Percentiles rank a stretch among this genome's conserved stretches.
Conservation (phyloP, 345 rosid species). For the Capsella bursapastoris region DNA sequence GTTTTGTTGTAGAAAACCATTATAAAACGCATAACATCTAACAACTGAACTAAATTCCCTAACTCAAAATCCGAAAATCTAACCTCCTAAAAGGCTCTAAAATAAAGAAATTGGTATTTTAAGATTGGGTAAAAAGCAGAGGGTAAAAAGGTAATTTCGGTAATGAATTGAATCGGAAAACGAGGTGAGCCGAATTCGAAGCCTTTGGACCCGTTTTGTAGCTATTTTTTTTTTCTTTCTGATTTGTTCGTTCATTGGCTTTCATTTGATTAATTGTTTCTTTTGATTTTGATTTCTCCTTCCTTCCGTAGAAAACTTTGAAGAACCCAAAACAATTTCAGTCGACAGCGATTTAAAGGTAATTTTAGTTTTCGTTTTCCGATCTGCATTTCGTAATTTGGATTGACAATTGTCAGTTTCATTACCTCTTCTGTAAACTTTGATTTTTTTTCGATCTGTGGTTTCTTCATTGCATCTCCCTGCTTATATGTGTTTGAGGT, state of each 20-base stretch:
- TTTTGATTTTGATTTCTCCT: neutral
- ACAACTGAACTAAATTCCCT: too few relatives aligned
- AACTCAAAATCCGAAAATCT: too few relatives aligned
- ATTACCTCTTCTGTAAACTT: neutral
- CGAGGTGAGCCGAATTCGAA: slow-evolving; percentile 35
- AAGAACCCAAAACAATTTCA: neutral
- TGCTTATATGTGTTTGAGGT: neutral
- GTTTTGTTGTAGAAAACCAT: too few relatives aligned
- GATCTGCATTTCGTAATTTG: neutral
- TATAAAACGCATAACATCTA: too few relatives aligned
- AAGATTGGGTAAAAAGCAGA: neutral
- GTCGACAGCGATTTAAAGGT: neutral
- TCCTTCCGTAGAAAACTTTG: neutral
- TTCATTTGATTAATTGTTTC: neutral
- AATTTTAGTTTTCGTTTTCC: neutral
- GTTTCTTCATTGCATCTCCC: neutral
- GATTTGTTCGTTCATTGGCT: neutral
- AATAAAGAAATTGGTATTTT: too few relatives aligned
- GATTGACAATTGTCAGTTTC: slow-evolving; percentile 30
- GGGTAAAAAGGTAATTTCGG: neutral
- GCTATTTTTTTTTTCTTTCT: neutral
- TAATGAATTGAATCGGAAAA: slow-evolving; percentile 33
- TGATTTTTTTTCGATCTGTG: slow-evolving; percentile 2
- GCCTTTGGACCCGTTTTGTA: slow-evolving; percentile 36
- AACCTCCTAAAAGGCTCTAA: too few relatives aligned